These are phyloP conservation scores for Simplicillium sp. DNA, from an alignment of 2,329 filamentous ascomycete genomes.

Conservation along the genomic window DNA sequence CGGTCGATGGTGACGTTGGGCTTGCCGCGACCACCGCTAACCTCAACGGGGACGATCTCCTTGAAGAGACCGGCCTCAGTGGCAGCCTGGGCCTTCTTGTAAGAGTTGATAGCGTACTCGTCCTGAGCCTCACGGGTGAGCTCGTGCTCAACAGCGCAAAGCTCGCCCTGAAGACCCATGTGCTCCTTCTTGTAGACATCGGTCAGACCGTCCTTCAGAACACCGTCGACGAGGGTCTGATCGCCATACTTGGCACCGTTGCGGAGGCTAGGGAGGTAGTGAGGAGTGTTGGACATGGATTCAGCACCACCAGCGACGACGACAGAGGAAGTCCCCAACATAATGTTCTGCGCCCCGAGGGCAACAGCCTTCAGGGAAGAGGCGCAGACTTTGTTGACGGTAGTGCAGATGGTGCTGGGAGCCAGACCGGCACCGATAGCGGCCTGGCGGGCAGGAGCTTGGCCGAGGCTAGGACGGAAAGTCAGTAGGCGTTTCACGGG, in stretches of 20 bases:
- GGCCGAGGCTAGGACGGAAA: slow-evolving; percentile 59
- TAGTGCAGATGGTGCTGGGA: slow-evolving; percentile 74
- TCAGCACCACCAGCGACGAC: slow-evolving; percentile 92
- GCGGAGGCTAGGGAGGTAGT: slow-evolving; percentile 86
- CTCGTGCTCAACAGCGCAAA: slow-evolving; percentile 76
- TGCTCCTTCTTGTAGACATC: slow-evolving; percentile 95
- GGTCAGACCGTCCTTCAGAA: slow-evolving; percentile 88
- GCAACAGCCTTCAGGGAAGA: slow-evolving; percentile 92
- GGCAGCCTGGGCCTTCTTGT: slow-evolving; percentile 86
- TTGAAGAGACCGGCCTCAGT: slow-evolving; percentile 73
- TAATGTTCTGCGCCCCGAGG: slow-evolving; percentile 91
- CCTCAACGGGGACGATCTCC: slow-evolving; percentile 85
- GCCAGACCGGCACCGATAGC: slow-evolving; percentile 80
- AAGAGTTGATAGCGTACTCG: slow-evolving; percentile 89
- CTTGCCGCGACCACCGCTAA: slow-evolving; percentile 85
- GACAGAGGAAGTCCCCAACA: slow-evolving; percentile 87
- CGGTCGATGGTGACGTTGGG: slow-evolving; percentile 68
- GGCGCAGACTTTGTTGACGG: slow-evolving; percentile 98
- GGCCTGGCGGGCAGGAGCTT: slow-evolving; percentile 93
- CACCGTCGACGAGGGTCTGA: slow-evolving; percentile 78
- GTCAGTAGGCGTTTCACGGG: not conserved
- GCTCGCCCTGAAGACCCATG: slow-evolving; percentile 90
- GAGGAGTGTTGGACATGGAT: slow-evolving; percentile 96
- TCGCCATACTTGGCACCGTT: slow-evolving; percentile 90
- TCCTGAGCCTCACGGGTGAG: slow-evolving; percentile 83